These are phyloP conservation scores for Baorangia bicolor DNA, from an alignment of 768 basidiomycete species.

Conservation along the genomic window DNA sequence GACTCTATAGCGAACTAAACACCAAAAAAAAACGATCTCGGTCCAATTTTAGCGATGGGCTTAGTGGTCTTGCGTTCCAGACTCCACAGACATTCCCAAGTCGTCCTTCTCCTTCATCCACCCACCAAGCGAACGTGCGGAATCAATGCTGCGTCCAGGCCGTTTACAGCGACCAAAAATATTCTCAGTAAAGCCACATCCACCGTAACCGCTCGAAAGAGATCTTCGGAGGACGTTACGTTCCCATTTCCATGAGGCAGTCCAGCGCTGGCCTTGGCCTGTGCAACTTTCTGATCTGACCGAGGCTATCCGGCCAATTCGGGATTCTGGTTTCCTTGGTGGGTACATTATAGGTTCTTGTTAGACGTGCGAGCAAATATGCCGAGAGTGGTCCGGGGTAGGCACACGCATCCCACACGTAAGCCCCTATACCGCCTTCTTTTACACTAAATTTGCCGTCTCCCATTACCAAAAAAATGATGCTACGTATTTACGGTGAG, in stretches of 20 bases:
- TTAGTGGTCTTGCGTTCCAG: no score
- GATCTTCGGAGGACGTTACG: background rate
- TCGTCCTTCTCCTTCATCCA: no score
- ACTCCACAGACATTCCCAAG: no score
- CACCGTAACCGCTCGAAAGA: background rate
- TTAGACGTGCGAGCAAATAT: background rate
- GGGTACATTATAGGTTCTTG: background rate
- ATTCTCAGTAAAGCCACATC: background rate
- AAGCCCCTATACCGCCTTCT: background rate
- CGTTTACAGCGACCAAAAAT: no score
- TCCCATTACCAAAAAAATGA: background rate
- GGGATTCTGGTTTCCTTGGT: background rate
- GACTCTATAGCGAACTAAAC: background rate
- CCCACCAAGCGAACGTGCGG: background rate
- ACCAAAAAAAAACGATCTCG: background rate
- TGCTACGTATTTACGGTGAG: background rate
- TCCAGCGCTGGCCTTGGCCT: background rate
- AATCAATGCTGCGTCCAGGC: background rate
- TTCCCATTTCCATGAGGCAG: background rate
- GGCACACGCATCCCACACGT: no score
- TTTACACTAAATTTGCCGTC: background rate
- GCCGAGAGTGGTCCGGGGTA: background rate
- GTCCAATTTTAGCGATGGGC: background rate
- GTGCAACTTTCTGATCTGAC: background rate
- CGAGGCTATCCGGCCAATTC: background rate